phyloP scores from a whole-genome alignment of 2,329 filamentous ascomycete genomes.

The Fusarium longipes region DNA sequence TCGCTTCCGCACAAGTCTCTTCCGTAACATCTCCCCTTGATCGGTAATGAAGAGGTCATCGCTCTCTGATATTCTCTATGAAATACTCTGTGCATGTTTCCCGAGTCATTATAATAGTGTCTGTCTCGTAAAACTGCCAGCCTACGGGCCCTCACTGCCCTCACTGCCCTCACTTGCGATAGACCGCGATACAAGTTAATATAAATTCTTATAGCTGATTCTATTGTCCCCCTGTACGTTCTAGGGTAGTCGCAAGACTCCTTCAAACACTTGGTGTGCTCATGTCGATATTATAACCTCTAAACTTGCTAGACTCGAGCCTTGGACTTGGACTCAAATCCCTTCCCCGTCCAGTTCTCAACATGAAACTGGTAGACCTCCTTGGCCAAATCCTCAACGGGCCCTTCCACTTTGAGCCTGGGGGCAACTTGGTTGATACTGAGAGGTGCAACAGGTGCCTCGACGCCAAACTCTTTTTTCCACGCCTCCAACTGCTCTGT shows the following conservation, averaged over 20 bases:
- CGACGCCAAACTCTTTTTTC: slow-evolving; percentile 45
- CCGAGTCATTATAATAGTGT: not conserved
- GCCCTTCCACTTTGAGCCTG: slow-evolving; percentile 45
- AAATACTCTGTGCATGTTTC: not conserved
- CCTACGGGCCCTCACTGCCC: not conserved
- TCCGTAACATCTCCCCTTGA: not conserved
- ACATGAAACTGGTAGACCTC: slow-evolving; percentile 48
- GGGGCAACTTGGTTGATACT: slow-evolving; percentile 49
- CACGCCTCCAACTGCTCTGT: slow-evolving; percentile 47
- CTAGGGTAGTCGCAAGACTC: no score
- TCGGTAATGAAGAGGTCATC: not conserved
- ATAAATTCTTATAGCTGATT: not conserved
- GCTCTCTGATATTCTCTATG: no score
- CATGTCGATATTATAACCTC: not conserved
- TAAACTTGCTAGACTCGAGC: not conserved
- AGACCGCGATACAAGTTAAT: no score
- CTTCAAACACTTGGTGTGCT: not conserved
- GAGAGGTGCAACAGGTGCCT: slow-evolving; percentile 40
- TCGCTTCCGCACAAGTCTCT: no score
- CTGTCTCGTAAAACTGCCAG: not conserved
- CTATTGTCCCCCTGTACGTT: not conserved
- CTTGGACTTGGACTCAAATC: slow-evolving; percentile 25
- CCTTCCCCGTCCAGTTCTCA: slow-evolving; percentile 31
- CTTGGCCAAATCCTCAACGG: slow-evolving; percentile 45
- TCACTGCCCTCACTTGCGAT: not conserved